Evolutionary conservation across 2,329 filamentous ascomycete genomes (phyloP).

Genomic region (Rutstroemia sp.): DNA sequence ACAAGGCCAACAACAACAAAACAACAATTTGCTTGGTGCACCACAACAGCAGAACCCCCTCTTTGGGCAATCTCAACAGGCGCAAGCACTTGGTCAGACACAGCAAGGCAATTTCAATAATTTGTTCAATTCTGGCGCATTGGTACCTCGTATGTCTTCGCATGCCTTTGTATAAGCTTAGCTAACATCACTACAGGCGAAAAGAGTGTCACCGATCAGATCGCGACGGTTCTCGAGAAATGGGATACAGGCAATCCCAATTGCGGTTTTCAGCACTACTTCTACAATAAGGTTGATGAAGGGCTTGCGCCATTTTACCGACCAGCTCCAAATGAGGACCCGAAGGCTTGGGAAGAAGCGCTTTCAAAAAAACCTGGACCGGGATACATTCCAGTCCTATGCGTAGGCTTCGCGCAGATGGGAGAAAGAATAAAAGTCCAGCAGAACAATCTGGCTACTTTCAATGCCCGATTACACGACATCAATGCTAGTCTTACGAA

Average conservation of each 20-base stretch:
- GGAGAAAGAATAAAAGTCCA: constrained; percentile 67
- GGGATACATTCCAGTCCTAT: constrained; percentile 70
- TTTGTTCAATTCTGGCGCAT: constrained; percentile 25
- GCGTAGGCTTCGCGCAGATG: constrained; percentile 64
- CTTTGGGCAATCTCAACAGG: constrained; percentile 14
- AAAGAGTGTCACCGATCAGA: constrained; percentile 69
- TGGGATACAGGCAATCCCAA: constrained; percentile 64
- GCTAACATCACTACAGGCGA: constrained; percentile 42
- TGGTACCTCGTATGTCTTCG: constrained; percentile 23
- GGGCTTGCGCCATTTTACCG: constrained; percentile 70
- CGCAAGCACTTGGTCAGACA: constrained; percentile 9
- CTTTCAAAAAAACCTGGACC: constrained; percentile 70
- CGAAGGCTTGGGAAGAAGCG: constrained; percentile 77
- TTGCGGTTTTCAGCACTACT: constrained; percentile 75
- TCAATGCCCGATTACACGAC: constrained; percentile 67
- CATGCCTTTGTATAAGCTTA: not conserved
- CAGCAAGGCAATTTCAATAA: constrained; percentile 20
- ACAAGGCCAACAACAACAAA: constrained; percentile 11
- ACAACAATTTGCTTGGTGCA: constrained; percentile 9
- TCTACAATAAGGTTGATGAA: constrained; percentile 79
- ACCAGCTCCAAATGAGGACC: constrained; percentile 62
- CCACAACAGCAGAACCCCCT: constrained; percentile 9
- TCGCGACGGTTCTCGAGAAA: constrained; percentile 61
- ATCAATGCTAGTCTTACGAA: constrained; percentile 68
- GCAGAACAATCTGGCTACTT: constrained; percentile 58